Evolutionary conservation across 2,329 filamentous ascomycete species (phyloP), one percentile per base, ranked within the genome.

Genomic region (Cladorrhinum sp.): DNA sequence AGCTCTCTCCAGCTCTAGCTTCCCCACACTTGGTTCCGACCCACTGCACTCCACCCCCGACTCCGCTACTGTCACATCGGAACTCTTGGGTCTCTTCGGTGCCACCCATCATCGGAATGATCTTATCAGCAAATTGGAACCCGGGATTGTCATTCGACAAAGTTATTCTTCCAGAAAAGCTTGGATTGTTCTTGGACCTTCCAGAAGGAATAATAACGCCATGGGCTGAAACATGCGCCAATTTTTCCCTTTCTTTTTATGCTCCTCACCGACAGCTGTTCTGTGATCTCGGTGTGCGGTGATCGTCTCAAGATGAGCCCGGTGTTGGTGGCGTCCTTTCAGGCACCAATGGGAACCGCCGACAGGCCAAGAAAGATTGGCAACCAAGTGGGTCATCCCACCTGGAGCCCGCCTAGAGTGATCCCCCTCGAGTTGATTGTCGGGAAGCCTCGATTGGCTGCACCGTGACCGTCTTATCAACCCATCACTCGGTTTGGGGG

Each of bases 391-490:
- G 41, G 41, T 18, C 18, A 45, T 18, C 41, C 41, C 41, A 45
- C 41, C 18, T 2, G 18, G 20, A 45, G 18, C 41, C 41, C 41
- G 18, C 41, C 18, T 18, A 16, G 8, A 45, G 16, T 13, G 41
- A 45, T 45, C 41, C 41, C 41, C 8, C 18, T 45, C 41, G 29
- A 18, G 55, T 48, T 50, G 51, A 61, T 58, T 64, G 55, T 59
- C 58, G 60, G 62, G 58, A 66, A 54, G 51, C 55, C 58, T 59
- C 55, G 41, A 64, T 64, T 65, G 64, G 64, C 54, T 53, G 55
- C 55, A 53, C 22, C 50, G 23, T 25, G 20, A 16, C 38, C 41
- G 50, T 23, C 55, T 59, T 53, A 63, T 66, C 52, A 52, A 62
- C 56, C 59, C 45, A 59, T 64, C 63, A 27, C 49, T 38, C 24